Base-by-base conservation (phyloP, 371 early-diverging fungal species). In the Mortierella sp. region DNA sequence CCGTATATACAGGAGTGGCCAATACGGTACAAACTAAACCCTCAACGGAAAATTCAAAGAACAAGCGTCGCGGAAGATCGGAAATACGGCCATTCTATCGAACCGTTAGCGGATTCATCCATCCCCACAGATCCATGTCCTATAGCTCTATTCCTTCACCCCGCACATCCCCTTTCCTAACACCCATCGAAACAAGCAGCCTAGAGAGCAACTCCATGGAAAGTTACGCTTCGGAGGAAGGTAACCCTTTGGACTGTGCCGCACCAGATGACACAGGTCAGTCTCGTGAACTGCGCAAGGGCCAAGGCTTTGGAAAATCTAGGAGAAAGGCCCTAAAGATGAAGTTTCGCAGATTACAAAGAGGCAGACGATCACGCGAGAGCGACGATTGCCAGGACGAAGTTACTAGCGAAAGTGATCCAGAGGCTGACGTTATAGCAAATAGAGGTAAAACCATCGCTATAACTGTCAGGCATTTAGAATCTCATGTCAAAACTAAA, bases 371-470 rank as follows among this genome's bases (percentile, higher is more conserved):
- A 13, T 63, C 71, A 32, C 65, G 69, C 48, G 61, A 52, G 48
- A 64, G 66, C 21, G 40, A n/a, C 15, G 55, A 53, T 53, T 6
- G 8, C 13, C 55, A 24, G 7, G 24, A 24, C 13, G 43, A 55
- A 48, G 59, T 11, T 22, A 16, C 11, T 13, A 10, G 80, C n/a
- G 80, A 79, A 13, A 80, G 80, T 33, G 80, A 80, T 21, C 22
- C 71, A 0, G 75, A 74, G 24, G 8, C 13, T 41, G 13, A 41
- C 13, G 43, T 13, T 16, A 11, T 5, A 47, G 19, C 16, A 47
- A 47, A 47, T 16, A 41, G 13, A 22, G 19, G 24, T 11, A 1
- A 43, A 43, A 43, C 7, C 1, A 43, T 43, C 7, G 10, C 43
- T 43, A 13, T 43, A 10, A 13, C 13, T 32, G 8, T 22, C 58